Percentiles rank a stretch among this genome's conserved stretches.
These are phyloP conservation scores for Nakaseomyces kungkrabaensis DNA, from an alignment of 1,139 yeast species.

Conservation along the genomic window DNA sequence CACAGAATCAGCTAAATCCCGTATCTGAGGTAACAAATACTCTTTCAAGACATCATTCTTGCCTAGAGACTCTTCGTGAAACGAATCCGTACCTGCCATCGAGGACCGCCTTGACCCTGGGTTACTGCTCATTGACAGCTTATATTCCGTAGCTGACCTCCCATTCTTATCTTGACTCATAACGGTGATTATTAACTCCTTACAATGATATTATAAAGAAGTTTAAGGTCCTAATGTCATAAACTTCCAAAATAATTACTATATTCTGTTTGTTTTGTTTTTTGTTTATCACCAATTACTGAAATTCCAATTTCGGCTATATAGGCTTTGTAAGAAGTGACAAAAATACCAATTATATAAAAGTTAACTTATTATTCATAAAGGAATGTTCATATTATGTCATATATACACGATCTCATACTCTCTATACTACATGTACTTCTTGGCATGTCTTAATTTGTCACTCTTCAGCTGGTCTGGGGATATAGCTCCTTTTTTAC, in stretches of 20 bases:
- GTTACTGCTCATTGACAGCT: slow-evolving; percentile 26
- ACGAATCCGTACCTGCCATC: slow-evolving; percentile 13
- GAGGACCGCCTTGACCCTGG: slow-evolving; percentile 29
- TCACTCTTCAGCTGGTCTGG: slow-evolving; percentile 30
- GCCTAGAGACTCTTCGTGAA: slow-evolving; percentile 4
- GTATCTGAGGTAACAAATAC: slow-evolving; percentile 23
- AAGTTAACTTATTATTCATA: too few relatives aligned
- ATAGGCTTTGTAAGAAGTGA: too few relatives aligned
- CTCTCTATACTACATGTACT: slow-evolving; percentile 20
- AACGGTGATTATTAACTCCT: too few relatives aligned
- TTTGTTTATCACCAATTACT: too few relatives aligned
- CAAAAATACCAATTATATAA: too few relatives aligned
- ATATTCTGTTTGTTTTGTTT: too few relatives aligned
- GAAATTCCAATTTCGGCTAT: too few relatives aligned
- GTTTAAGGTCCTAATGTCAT: too few relatives aligned
- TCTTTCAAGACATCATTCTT: slow-evolving; percentile 17
- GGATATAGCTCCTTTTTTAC: slow-evolving; percentile 34
- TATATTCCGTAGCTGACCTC: slow-evolving; percentile 25
- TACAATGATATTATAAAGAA: too few relatives aligned
- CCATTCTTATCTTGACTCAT: slow-evolving; percentile 12
- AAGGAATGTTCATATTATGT: too few relatives aligned
- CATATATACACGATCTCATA: not conserved
- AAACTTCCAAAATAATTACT: too few relatives aligned
- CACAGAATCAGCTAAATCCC: slow-evolving; percentile 29
- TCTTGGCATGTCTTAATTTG: slow-evolving; percentile 38